Percentiles rank a stretch among this genome's conserved stretches.
Conservation (phyloP, 257 asterid genomes). For the Primulina tabacum region DNA sequence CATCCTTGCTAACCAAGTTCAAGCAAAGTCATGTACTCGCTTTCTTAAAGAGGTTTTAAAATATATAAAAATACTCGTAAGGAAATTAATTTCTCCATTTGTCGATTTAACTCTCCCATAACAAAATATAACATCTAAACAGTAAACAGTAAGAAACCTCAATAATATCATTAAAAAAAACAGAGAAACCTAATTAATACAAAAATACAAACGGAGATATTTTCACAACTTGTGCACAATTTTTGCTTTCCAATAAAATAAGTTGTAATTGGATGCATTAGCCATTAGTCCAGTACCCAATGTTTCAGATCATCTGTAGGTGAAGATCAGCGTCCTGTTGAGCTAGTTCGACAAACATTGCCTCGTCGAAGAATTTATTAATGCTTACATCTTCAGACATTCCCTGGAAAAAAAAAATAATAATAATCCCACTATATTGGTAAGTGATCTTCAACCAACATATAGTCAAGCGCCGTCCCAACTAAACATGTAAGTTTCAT, state of each 20-base stretch:
- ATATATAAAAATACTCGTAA: not conserved
- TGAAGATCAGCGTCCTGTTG: slow-evolving; percentile 92
- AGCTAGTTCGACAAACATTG: slow-evolving; percentile 93
- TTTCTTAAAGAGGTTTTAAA: no score
- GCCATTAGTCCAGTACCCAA: not conserved
- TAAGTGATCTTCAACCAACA: not conserved
- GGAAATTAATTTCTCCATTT: not conserved
- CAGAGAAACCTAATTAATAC: not conserved
- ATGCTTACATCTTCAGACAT: slow-evolving; percentile 96
- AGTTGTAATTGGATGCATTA: not conserved
- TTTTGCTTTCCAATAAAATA: not conserved
- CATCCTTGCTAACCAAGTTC: no score
- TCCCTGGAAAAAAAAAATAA: slow-evolving; percentile 53
- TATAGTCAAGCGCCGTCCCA: not conserved
- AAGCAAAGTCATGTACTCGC: no score
- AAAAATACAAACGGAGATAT: not conserved
- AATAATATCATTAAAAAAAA: no score
- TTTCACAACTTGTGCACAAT: not conserved
- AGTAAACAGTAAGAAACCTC: not conserved
- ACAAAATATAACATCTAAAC: not conserved
- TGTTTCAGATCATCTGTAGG: slow-evolving; percentile 58
- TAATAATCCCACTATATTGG: not conserved
- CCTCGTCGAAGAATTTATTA: slow-evolving; percentile 90
- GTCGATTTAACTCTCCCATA: not conserved
- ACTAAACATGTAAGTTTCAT: not conserved